Evolutionary conservation across 768 basidiomycete species (phyloP).

Genomic region (Galerina marginata): DNA sequence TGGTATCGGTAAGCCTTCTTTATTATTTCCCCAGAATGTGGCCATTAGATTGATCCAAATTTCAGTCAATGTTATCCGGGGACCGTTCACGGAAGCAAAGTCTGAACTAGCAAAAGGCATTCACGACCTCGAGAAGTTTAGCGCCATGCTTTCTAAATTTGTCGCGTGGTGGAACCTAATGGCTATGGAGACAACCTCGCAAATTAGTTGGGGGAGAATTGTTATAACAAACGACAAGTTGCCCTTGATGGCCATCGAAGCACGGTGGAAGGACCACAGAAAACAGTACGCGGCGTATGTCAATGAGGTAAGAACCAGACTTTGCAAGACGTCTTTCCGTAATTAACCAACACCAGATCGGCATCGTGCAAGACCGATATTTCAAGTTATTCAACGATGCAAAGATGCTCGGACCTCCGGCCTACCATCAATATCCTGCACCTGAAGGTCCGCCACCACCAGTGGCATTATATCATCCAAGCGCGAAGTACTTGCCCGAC

Average conservation of each 20-base stretch:
- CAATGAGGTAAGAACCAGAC: slow-evolving; percentile 14
- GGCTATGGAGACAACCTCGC: slow-evolving; percentile 21
- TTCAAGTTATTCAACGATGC: slow-evolving; percentile 11
- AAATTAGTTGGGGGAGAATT: slow-evolving; percentile 11
- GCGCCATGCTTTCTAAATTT: slow-evolving; percentile 17
- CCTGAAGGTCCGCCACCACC: background rate
- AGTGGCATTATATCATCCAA: background rate
- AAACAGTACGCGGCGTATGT: slow-evolving; percentile 22
- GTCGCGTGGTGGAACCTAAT: slow-evolving; percentile 24
- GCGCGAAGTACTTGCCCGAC: background rate
- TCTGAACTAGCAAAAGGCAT: slow-evolving; percentile 17
- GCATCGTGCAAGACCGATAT: slow-evolving; percentile 19
- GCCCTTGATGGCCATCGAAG: slow-evolving; percentile 10
- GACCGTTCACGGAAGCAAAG: slow-evolving; percentile 5
- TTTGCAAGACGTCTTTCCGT: background rate
- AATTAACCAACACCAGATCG: slow-evolving; percentile 9
- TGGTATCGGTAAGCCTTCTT: background rate
- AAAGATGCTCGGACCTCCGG: background rate
- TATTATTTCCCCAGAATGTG: too few relatives aligned
- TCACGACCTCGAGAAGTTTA: slow-evolving; percentile 22
- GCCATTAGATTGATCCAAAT: too few relatives aligned
- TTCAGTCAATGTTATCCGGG: slow-evolving; percentile 1
- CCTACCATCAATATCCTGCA: background rate
- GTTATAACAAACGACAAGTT: slow-evolving; percentile 7
- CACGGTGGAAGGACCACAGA: slow-evolving; percentile 21